phyloP scores from a whole-genome alignment of 2,329 filamentous ascomycete genomes.

The Ophiocordyceps unilateralis region DNA sequence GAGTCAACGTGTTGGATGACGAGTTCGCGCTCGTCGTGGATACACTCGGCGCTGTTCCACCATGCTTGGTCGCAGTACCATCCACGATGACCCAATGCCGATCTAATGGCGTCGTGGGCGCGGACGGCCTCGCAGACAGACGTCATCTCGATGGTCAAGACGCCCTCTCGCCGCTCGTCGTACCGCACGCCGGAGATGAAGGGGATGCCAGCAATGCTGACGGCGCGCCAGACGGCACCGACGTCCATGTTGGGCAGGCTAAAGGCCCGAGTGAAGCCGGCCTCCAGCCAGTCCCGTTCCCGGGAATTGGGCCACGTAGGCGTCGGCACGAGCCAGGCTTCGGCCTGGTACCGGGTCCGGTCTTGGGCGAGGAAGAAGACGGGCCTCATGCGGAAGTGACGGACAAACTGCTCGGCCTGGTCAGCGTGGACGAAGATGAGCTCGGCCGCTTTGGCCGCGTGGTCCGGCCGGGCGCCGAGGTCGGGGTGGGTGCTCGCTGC shows the following conservation, averaged over 20 bases:
- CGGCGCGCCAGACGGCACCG: background rate
- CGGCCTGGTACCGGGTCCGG: background rate
- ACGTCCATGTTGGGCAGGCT: background rate
- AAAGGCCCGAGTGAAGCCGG: background rate
- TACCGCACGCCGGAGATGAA: background rate
- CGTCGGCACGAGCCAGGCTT: background rate
- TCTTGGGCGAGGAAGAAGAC: background rate
- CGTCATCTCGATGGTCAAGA: background rate
- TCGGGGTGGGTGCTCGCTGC: constrained; percentile 2
- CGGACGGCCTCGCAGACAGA: background rate
- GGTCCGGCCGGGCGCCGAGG: background rate
- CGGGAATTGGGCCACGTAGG: background rate
- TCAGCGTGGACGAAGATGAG: constrained; percentile 7
- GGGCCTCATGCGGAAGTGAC: rapidly evolving
- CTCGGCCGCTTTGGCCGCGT: constrained; percentile 2
- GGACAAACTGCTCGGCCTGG: background rate
- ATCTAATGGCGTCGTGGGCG: background rate
- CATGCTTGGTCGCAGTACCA: background rate
- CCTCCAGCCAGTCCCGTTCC: background rate
- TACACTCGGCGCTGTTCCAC: no score
- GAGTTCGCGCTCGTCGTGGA: no score
- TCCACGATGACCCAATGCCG: background rate
- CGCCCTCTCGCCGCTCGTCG: background rate
- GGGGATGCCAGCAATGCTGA: background rate
- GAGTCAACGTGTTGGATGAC: no score